A percentile compares a stretch with the other conserved stretches of the same genome.
Conservation (phyloP, 1,139 yeast genomes). For the Kodamaea sp. region DNA sequence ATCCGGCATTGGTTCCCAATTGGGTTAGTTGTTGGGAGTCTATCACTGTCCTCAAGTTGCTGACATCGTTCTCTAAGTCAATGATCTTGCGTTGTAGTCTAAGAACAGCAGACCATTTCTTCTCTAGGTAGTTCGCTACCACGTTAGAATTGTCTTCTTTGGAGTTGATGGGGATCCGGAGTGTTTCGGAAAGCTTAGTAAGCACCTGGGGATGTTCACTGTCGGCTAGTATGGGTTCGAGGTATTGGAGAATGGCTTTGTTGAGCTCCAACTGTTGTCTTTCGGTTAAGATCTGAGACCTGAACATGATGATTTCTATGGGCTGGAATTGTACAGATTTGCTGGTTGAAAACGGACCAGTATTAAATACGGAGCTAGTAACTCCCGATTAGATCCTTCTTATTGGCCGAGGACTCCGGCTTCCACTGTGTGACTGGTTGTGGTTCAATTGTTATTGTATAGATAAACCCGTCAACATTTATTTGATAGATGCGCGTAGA, state of each 20-base stretch:
- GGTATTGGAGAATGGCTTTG: constrained; percentile 57
- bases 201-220: constrained; percentile 11
- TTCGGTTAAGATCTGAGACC: constrained; percentile 38
- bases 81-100: constrained; percentile 75
- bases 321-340: too few species aligned
- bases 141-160: constrained; percentile 17
- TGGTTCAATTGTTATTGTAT: too few species aligned
- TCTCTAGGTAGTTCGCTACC: constrained; percentile 62
- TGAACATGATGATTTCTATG: constrained; percentile 13
- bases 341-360: too few species aligned
- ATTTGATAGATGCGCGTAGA: too few species aligned
- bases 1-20: constrained; percentile 3
- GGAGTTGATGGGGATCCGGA: constrained; percentile 13
- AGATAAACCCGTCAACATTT: too few species aligned
- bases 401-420: too few species aligned
- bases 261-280: constrained; percentile 57
- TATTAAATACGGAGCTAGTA: too few species aligned
- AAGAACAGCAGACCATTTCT: constrained; percentile 87
- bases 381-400: too few species aligned
- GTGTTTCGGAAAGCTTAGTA: constrained; percentile 9
- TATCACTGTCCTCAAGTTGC: constrained; percentile 42
- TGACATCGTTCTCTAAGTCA: constrained; percentile 52
- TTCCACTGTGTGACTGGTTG: too few species aligned
- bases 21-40: constrained; percentile 28
- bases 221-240: constrained; percentile 35